Evolutionary conservation across 108 stramenopile species (phyloP).

Genomic region (Bacterosira constricta): DNA sequence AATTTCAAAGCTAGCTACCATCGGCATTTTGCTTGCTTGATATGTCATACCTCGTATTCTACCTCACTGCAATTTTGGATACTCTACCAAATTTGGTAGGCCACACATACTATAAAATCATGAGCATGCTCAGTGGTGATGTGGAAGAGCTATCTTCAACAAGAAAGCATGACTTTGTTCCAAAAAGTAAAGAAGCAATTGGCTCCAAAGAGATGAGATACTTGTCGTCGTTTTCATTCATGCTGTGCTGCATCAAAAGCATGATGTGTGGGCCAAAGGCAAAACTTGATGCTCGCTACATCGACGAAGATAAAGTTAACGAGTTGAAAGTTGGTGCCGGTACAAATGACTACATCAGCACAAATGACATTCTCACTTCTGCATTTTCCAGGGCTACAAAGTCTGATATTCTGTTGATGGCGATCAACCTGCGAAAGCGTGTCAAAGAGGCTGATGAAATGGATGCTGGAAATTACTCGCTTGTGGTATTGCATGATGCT

Average conservation of each 20-base stretch:
- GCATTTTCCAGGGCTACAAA: constrained; percentile 11
- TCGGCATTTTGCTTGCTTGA: too few species aligned
- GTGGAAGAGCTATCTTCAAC: constrained; percentile 7
- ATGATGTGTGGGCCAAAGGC: constrained; percentile 16
- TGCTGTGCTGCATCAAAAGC: constrained; percentile 6
- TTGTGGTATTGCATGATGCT: constrained; percentile 6
- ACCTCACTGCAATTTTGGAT: too few species aligned
- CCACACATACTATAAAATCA: constrained; percentile 30
- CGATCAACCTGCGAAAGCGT: constrained; percentile 21
- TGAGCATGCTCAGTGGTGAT: constrained; percentile 22
- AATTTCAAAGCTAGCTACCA: too few species aligned
- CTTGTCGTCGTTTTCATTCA: not conserved
- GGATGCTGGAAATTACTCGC: constrained; percentile 21
- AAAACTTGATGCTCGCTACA: constrained; percentile 7
- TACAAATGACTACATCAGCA: constrained; percentile 13
- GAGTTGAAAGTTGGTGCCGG: not conserved
- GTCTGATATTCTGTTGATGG: constrained; percentile 16
- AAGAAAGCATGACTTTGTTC: constrained; percentile 14
- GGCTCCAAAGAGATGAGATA: constrained; percentile 5
- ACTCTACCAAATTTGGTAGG: too few species aligned
- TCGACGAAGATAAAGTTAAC: constrained; percentile 8
- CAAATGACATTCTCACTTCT: constrained; percentile 21
- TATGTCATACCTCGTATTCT: too few species aligned
- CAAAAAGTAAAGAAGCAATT: constrained; percentile 20
- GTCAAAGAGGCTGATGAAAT: not conserved